Evolutionary conservation across 768 basidiomycete genomes (phyloP).

Genomic region (Lentinula aciculospora): DNA sequence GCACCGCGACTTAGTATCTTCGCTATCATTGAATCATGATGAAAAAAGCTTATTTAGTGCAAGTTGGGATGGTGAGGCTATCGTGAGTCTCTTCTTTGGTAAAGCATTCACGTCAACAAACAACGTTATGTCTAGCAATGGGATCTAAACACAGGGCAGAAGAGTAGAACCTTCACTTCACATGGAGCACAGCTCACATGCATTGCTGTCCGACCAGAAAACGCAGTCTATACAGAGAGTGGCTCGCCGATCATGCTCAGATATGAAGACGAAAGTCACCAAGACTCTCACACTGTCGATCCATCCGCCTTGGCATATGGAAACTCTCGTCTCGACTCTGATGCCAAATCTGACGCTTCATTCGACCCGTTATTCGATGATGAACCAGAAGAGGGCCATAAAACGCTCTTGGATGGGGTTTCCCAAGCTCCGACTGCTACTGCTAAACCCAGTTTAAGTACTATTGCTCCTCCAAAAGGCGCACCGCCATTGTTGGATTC

Average conservation of each 20-base stretch:
- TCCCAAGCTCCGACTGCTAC: constrained; percentile 12
- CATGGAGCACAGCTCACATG: constrained; percentile 84
- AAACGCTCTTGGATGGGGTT: not conserved
- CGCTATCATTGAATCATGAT: constrained; percentile 72
- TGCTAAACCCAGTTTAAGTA: constrained; percentile 16
- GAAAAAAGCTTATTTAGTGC: constrained; percentile 88
- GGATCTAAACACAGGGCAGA: constrained; percentile 91
- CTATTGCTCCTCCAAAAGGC: constrained; percentile 60
- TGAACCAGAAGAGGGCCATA: constrained; percentile 54
- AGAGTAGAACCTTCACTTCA: constrained; percentile 67
- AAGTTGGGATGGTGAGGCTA: constrained; percentile 89
- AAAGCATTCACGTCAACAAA: not conserved
- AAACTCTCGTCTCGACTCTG: constrained; percentile 31
- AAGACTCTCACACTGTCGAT: not conserved
- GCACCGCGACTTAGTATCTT: constrained; percentile 80
- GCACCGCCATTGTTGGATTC: constrained; percentile 71
- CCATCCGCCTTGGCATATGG: not conserved
- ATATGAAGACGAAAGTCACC: constrained; percentile 2
- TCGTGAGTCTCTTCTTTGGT: constrained; percentile 42
- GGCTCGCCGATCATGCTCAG: constrained; percentile 13
- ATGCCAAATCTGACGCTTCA: constrained; percentile 73
- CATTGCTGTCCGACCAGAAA: constrained; percentile 68
- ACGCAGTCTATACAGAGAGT: constrained; percentile 26
- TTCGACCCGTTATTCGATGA: constrained; percentile 91
- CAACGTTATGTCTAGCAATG: constrained; percentile 68